Evolutionary conservation across 192 early-diverging fungal species (phyloP).

Genomic region (Oehlia diaphana): DNA sequence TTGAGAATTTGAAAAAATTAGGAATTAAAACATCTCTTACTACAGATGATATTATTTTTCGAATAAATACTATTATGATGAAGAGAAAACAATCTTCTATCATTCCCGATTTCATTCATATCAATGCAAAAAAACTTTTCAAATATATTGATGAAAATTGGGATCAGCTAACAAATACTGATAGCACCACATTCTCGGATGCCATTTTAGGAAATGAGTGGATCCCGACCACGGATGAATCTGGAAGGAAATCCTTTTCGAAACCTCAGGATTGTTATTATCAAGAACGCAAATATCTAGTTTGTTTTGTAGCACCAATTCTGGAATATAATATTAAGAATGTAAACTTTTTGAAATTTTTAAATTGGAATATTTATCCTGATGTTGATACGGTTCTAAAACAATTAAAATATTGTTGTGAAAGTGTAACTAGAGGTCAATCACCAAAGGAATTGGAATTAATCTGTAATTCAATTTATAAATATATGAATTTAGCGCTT

Average conservation of each 20-base stretch:
- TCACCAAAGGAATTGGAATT: not conserved
- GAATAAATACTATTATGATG: not conserved
- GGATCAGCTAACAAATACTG: not conserved
- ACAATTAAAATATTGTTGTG: not conserved
- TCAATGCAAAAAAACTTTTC: not conserved
- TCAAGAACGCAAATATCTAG: not conserved
- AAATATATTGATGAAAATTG: not conserved
- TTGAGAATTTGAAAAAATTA: not conserved
- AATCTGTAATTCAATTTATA: not conserved
- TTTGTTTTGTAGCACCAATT: not conserved
- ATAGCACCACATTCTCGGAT: not conserved
- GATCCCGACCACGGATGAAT: not conserved
- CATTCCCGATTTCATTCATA: not conserved
- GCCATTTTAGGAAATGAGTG: not conserved
- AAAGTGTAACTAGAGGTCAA: not conserved
- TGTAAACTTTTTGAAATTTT: not conserved
- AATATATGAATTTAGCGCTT: not conserved
- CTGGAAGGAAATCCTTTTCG: not conserved
- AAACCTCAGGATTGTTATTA: not conserved
- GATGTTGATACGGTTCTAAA: not conserved
- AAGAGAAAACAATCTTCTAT: no score
- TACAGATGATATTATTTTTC: not conserved
- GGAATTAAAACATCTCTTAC: not conserved
- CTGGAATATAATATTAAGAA: not conserved
- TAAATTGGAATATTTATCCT: not conserved